Evolutionary conservation across 106 monocot species (phyloP), one percentile per base, ranked within the genome.

Genomic region (Apostasia ramifera): DNA sequence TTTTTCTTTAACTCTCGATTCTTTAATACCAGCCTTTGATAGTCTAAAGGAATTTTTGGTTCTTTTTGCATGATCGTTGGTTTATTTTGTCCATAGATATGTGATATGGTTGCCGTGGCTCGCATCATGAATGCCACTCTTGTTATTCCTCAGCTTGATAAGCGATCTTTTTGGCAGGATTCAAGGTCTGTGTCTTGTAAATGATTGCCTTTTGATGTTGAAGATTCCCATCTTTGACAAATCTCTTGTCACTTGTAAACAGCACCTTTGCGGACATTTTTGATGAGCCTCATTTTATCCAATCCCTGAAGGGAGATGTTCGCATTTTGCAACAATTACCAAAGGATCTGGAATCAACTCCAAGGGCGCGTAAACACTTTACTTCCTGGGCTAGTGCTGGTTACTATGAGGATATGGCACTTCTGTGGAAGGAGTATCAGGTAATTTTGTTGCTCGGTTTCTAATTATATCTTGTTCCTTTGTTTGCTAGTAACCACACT

Each of bases 61-160:
- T 26, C 26, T 26, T 26, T 26, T 26, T 26, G 26, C 44, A 54
- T 46, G 43, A 26, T 26, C 26, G 26, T 26, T 26, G 0, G 26
- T 59, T 8, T 41, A 3, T 67, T 40, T n/a, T 61, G 13, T 68
- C 48, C 47, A 56, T 85, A 97, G 95, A 97, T 97, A 76, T 67
- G 76, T 79, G 95, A 97, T 74, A 97, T 97, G 92, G 95, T 97
- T 71, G 89, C 92, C 69, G 80, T 97, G 44, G 95, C 95, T 63
- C 86, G 92, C 41, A 79, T 97, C 44, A 76, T 97, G 80, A 97
- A 97, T 81, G 95, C 92, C 67, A 89, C 92, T 14, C 60, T 97
- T 58, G 92, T 97, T 47, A 81, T 97, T 73, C 95, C 95, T 64
- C 71, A 84, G 70, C 79, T 97, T 64, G 95, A 97, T 77, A 92